Percentiles rank a stretch among this genome's conserved stretches.
Evolutionary conservation across 2,329 filamentous ascomycete genomes (phyloP).

Genomic region (Beauveria varroae): DNA sequence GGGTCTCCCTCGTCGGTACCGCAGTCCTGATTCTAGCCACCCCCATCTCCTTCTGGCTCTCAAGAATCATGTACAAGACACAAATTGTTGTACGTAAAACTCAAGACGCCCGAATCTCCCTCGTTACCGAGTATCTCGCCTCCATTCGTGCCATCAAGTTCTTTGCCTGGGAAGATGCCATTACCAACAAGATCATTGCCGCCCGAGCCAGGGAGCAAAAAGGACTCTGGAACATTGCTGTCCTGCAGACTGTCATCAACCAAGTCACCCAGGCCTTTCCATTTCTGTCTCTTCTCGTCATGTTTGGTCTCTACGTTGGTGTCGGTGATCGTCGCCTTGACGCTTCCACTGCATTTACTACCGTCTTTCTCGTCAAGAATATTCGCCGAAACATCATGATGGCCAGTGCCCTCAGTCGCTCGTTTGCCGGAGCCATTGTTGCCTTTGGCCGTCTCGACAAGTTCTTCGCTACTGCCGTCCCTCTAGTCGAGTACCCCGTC

Average conservation of each 20-base stretch:
- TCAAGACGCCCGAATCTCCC: conserved; percentile 49
- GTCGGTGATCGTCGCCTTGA: conserved; percentile 40
- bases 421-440: conserved; percentile 28
- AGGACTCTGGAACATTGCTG: conserved; percentile 44
- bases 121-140: conserved; percentile 49
- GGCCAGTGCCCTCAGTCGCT: conserved; percentile 35
- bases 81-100: conserved; percentile 46
- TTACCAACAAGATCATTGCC: conserved; percentile 42
- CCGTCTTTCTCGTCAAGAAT: conserved; percentile 44
- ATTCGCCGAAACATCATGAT: conserved; percentile 45
- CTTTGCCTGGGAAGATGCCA: conserved; percentile 51
- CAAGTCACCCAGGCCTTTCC: conserved; percentile 46
- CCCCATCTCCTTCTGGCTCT: conserved; percentile 43
- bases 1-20: conserved; percentile 46
- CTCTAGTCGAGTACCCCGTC: conserved; percentile 38
- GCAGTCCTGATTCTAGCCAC: conserved; percentile 38
- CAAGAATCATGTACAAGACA: conserved; percentile 40
- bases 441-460: conserved; percentile 46
- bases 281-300: conserved; percentile 42
- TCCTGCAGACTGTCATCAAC: conserved; percentile 39
- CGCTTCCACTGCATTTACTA: conserved; percentile 51
- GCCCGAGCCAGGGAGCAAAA: conserved; percentile 45
- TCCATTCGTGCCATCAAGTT: conserved; percentile 54
- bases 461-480: conserved; percentile 45
- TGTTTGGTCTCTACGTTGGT: conserved; percentile 45